A percentile compares a stretch with the other conserved stretches of the same genome.
Evolutionary conservation across 768 basidiomycete genomes (phyloP).

Genomic region (Serendipita sp.): DNA sequence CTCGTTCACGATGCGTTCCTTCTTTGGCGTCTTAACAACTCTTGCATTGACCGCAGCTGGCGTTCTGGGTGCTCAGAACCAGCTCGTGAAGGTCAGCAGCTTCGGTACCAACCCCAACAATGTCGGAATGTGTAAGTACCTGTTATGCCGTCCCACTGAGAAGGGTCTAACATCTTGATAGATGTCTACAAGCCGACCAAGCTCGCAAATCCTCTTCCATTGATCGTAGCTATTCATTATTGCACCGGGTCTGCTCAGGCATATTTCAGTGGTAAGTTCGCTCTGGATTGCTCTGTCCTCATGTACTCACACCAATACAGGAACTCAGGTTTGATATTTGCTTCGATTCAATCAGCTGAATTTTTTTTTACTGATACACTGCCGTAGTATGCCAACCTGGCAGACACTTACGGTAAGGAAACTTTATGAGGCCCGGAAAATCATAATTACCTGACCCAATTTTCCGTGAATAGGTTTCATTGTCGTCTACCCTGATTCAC

Average conservation of each 20-base stretch:
- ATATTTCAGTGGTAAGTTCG: constrained; percentile 28
- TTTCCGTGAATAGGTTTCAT: constrained; percentile 20
- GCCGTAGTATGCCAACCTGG: constrained; percentile 30
- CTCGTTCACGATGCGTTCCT: no score
- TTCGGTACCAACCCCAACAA: constrained; percentile 38
- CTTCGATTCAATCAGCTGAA: not conserved
- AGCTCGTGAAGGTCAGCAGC: constrained; percentile 13
- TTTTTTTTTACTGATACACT: not conserved
- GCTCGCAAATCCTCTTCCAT: constrained; percentile 24
- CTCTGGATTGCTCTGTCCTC: no score
- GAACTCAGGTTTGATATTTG: not conserved
- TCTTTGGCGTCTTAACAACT: no score
- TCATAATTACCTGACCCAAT: no score
- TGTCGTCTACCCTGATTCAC: constrained; percentile 28
- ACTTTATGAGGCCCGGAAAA: no score
- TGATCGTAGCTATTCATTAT: constrained; percentile 32
- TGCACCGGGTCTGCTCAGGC: constrained; percentile 36
- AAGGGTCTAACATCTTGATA: no score
- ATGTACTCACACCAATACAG: no score
- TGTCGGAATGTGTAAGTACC: constrained; percentile 25
- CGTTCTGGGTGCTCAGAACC: not conserved
- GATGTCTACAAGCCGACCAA: constrained; percentile 19
- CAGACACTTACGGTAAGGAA: constrained; percentile 23
- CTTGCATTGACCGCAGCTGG: not conserved
- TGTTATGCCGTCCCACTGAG: constrained; percentile 18